Evolutionary conservation across 1,284 basidiomycete species (phyloP).

Genomic region (Hymenochaete sp.): DNA sequence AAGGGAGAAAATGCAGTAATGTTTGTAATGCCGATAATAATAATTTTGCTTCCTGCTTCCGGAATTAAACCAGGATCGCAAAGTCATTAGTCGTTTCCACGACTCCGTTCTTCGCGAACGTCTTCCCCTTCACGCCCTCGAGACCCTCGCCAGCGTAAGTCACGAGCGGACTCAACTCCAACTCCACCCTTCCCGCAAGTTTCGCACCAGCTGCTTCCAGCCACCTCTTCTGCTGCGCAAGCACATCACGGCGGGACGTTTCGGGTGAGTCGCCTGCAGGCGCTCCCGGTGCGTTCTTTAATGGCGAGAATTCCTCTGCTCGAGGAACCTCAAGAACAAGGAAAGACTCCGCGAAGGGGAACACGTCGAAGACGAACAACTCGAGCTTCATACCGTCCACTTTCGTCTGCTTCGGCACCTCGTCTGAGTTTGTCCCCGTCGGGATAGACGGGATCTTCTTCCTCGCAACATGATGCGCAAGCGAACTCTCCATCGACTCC

Average conservation of each 20-base stretch:
- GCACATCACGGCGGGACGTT: slow-evolving; percentile 83
- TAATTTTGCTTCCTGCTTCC: too few species aligned
- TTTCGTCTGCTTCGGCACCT: slow-evolving; percentile 66
- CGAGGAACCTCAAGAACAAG: slow-evolving; percentile 87
- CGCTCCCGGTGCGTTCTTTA: slow-evolving; percentile 96
- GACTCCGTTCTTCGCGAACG: slow-evolving; percentile 54
- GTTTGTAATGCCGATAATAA: too few species aligned
- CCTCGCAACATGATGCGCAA: slow-evolving; percentile 95
- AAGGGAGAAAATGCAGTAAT: too few species aligned
- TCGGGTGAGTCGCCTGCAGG: slow-evolving; percentile 83
- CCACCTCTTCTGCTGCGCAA: slow-evolving; percentile 87
- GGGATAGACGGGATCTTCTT: slow-evolving; percentile 94
- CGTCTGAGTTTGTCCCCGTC: slow-evolving; percentile 43
- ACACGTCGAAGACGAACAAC: slow-evolving; percentile 98
- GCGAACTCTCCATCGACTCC: slow-evolving; percentile 77
- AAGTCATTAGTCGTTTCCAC: slow-evolving; percentile 42
- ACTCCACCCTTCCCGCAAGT: slow-evolving; percentile 62
- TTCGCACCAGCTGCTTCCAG: slow-evolving; percentile 72
- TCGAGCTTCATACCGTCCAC: slow-evolving; percentile 99
- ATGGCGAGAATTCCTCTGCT: slow-evolving; percentile 87
- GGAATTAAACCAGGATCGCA: too few species aligned
- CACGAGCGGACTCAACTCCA: slow-evolving; percentile 85
- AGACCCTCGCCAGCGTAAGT: slow-evolving; percentile 92
- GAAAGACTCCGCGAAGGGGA: slow-evolving; percentile 83
- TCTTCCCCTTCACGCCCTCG: slow-evolving; percentile 71